Percentiles rank a stretch among this genome's conserved stretches.
Conservation (phyloP, 2,329 filamentous ascomycete genomes). For the Diaporthe amygdali region DNA sequence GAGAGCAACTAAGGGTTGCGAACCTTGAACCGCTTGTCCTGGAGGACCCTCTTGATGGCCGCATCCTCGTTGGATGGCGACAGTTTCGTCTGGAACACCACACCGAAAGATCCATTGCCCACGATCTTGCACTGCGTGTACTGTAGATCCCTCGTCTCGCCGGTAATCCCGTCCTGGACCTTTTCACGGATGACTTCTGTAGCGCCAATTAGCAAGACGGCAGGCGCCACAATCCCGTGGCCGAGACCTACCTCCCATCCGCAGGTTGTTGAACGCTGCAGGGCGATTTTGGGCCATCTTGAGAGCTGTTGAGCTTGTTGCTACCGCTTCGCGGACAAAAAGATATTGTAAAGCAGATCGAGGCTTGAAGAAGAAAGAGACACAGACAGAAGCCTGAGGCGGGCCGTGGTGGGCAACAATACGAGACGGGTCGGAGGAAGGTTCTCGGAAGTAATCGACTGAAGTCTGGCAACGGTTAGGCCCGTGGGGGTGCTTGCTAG, state of each 20-base stretch:
- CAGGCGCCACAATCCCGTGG: slow-evolving; percentile 26
- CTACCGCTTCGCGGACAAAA: slow-evolving; percentile 30
- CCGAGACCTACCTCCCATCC: slow-evolving; percentile 89
- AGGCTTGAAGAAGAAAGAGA: slow-evolving; percentile 28
- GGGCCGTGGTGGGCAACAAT: slow-evolving; percentile 40
- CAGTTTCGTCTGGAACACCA: slow-evolving; percentile 98
- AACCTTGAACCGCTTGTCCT: slow-evolving; percentile 99
- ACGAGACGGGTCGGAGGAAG: background rate
- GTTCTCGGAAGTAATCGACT: background rate
- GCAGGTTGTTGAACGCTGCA: slow-evolving; percentile 83
- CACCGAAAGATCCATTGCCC: slow-evolving; percentile 97
- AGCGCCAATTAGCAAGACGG: slow-evolving; percentile 33
- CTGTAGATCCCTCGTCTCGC: slow-evolving; percentile 94
- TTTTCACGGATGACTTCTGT: slow-evolving; percentile 97
- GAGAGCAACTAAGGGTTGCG: slow-evolving; percentile 13
- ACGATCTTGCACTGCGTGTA: slow-evolving; percentile 99
- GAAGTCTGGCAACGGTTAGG: slow-evolving; percentile 7
- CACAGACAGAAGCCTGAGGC: slow-evolving; percentile 30
- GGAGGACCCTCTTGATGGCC: slow-evolving; percentile 97
- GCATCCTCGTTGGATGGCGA: slow-evolving; percentile 98
- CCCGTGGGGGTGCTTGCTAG: slow-evolving; percentile 7
- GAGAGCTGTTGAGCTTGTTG: slow-evolving; percentile 27
- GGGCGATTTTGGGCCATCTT: slow-evolving; percentile 90
- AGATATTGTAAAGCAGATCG: slow-evolving; percentile 21
- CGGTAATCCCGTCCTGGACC: slow-evolving; percentile 96